Percentiles rank a stretch among this genome's conserved stretches.
These are phyloP conservation scores for Flaveria bidentis DNA, from an alignment of 129 eudicot genomes.

Conservation along the genomic window DNA sequence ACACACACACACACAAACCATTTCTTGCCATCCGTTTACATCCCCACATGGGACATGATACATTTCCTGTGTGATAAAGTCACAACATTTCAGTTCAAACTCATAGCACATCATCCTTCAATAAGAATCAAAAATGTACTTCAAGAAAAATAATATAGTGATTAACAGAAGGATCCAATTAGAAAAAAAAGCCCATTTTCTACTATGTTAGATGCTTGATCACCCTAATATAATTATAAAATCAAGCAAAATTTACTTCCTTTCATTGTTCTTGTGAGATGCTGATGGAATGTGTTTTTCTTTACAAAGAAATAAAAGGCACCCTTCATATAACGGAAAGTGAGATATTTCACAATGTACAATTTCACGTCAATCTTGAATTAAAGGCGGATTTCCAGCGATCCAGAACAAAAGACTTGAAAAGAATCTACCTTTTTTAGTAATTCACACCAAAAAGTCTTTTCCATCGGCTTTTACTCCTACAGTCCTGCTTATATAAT, in stretches of 20 bases:
- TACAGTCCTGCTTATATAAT: slow-evolving; percentile 25
- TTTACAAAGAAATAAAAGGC: slow-evolving; percentile 22
- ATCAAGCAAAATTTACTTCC: slow-evolving; percentile 4
- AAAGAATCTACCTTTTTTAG: slow-evolving; percentile 39
- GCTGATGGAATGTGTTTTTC: slow-evolving; percentile 15
- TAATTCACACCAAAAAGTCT: slow-evolving; percentile 26
- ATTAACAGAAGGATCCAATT: background rate
- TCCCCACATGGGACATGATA: slow-evolving; percentile 42
- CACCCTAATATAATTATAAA: slow-evolving; percentile 8
- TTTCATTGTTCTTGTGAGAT: background rate
- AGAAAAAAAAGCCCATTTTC: background rate
- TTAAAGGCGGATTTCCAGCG: slow-evolving; percentile 23
- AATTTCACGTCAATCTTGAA: slow-evolving; percentile 23
- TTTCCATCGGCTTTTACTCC: slow-evolving; percentile 10
- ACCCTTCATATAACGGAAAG: slow-evolving; percentile 22
- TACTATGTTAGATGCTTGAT: no score
- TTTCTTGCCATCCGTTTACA: slow-evolving; percentile 48
- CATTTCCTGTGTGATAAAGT: slow-evolving; percentile 32
- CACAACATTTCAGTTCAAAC: slow-evolving; percentile 34
- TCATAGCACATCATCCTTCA: slow-evolving; percentile 31
- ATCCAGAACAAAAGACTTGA: slow-evolving; percentile 33
- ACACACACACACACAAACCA: slow-evolving; percentile 6
- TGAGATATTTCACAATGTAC: slow-evolving; percentile 23
- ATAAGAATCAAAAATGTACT: slow-evolving; percentile 8
- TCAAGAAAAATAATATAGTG: background rate